Percentiles rank a stretch among this genome's conserved stretches.
phyloP scores from a whole-genome alignment of 352 stramenopile genomes.

The Phytopythium mirpurense region DNA sequence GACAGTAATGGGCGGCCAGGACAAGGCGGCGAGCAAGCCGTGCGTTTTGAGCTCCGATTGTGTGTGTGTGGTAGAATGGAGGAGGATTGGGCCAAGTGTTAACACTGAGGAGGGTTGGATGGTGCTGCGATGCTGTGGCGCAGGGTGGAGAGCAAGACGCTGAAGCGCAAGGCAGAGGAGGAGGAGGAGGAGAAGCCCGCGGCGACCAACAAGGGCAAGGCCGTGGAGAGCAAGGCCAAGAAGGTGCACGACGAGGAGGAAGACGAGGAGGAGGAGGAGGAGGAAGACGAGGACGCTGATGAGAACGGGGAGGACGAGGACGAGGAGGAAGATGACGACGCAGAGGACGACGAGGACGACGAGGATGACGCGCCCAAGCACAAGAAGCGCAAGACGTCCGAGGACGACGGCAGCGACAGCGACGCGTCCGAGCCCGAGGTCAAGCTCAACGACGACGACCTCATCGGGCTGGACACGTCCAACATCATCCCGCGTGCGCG shows the following conservation, averaged over 20 bases:
- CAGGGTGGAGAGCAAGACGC: slow-evolving; percentile 30
- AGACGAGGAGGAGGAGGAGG: slow-evolving; percentile 42
- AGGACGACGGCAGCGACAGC: slow-evolving; percentile 57
- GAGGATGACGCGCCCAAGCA: slow-evolving; percentile 49
- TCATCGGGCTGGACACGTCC: slow-evolving; percentile 75
- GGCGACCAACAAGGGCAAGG: slow-evolving; percentile 14
- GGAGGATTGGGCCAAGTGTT: too few species aligned
- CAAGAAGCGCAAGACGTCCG: slow-evolving; percentile 68
- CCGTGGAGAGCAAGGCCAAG: slow-evolving; percentile 30
- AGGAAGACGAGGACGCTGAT: slow-evolving; percentile 40
- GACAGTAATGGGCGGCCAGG: slow-evolving; percentile 25
- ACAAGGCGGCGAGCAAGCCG: slow-evolving; percentile 33
- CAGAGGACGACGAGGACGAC: slow-evolving; percentile 34
- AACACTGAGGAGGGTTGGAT: too few species aligned
- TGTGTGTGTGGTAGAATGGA: too few species aligned
- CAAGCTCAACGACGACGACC: slow-evolving; percentile 85
- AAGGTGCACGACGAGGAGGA: slow-evolving; percentile 32
- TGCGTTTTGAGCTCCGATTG: slow-evolving; percentile 29
- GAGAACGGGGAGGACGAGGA: slow-evolving; percentile 35
- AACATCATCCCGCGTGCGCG: slow-evolving; percentile 82
- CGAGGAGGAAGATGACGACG: slow-evolving; percentile 39
- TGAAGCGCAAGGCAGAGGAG: slow-evolving; percentile 42
- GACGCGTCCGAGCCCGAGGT: slow-evolving; percentile 68
- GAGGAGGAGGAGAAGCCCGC: slow-evolving; percentile 21
- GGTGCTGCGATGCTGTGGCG: too few species aligned